A percentile compares a stretch with the other conserved stretches of the same genome.
phyloP scores from a whole-genome alignment of 2,329 filamentous ascomycete genomes.

The Pestalotiopsis sp. region DNA sequence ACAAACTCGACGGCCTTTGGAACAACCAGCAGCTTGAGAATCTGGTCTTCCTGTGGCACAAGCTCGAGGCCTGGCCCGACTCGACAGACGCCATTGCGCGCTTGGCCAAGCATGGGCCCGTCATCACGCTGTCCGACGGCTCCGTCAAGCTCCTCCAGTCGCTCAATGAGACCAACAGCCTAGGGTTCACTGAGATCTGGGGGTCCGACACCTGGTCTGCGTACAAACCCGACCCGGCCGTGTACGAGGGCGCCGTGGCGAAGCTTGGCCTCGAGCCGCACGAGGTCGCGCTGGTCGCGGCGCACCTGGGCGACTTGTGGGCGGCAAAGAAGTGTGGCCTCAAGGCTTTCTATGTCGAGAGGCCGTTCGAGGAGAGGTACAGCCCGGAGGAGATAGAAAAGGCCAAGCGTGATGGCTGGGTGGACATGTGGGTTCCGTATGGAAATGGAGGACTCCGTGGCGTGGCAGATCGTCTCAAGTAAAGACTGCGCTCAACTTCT shows the following conservation, averaged over 20 bases:
- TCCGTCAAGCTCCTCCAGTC: conserved; percentile 58
- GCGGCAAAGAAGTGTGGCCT: conserved; percentile 60
- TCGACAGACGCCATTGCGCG: conserved; percentile 46
- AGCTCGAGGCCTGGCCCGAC: conserved; percentile 60
- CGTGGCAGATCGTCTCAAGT: conserved; percentile 6
- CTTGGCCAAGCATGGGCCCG: conserved; percentile 49
- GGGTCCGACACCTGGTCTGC: conserved; percentile 61
- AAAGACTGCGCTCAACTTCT: not conserved
- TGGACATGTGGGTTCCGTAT: conserved; percentile 58
- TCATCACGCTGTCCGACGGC: conserved; percentile 62
- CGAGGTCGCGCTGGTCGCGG: conserved; percentile 63
- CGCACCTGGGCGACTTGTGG: conserved; percentile 60
- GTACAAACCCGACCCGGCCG: conserved; percentile 61
- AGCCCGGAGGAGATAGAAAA: conserved; percentile 41
- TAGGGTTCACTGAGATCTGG: conserved; percentile 57
- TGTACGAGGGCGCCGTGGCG: conserved; percentile 59
- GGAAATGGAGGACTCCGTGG: conserved; percentile 7
- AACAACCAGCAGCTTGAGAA: conserved; percentile 57
- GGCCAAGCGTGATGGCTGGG: conserved; percentile 51
- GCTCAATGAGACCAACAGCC: conserved; percentile 46
- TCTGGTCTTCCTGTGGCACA: conserved; percentile 61
- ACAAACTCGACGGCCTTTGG: conserved; percentile 54
- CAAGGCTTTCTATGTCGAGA: conserved; percentile 62
- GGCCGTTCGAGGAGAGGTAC: conserved; percentile 57
- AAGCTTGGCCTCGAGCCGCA: conserved; percentile 48